phyloP scores from a whole-genome alignment of 2,329 filamentous ascomycete species.

The Septoria linicola region DNA sequence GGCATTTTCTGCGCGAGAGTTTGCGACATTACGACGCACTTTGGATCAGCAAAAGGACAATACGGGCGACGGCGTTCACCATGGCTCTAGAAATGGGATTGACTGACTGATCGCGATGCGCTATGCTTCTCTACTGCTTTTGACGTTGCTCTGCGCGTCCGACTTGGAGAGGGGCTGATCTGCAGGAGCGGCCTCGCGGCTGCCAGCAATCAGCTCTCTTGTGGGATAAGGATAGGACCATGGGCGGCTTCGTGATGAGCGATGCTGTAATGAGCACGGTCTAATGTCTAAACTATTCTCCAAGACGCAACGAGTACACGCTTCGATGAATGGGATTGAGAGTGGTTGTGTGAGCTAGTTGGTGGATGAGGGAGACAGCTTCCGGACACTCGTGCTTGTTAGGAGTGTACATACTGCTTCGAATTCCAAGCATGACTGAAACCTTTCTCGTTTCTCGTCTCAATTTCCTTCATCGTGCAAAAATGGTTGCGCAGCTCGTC shows the following conservation, averaged over 20 bases:
- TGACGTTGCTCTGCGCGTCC: constrained; percentile 13
- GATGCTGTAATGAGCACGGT: constrained; percentile 6
- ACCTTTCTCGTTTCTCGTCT: not conserved
- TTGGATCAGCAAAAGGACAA: constrained; percentile 12
- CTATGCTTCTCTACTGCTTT: constrained; percentile 19
- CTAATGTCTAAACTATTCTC: constrained; percentile 15
- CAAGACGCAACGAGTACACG: constrained; percentile 12
- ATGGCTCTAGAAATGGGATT: constrained; percentile 14
- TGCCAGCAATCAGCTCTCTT: constrained; percentile 2
- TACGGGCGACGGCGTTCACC: constrained; percentile 20
- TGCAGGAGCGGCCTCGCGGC: constrained; percentile 3
- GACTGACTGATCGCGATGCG: constrained; percentile 17
- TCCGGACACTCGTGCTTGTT: constrained; percentile 13
- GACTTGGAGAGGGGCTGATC: constrained; percentile 10
- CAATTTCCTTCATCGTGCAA: not conserved
- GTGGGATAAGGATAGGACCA: constrained; percentile 3
- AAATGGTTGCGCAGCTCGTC: too few relatives aligned
- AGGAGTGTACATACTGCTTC: constrained; percentile 21
- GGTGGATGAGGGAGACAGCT: constrained; percentile 10
- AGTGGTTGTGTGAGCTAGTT: not conserved
- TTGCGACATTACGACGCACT: constrained; percentile 13
- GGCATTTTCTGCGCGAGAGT: constrained; percentile 4
- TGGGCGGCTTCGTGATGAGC: constrained; percentile 15
- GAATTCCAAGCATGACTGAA: constrained; percentile 12
- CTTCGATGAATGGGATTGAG: constrained; percentile 12